Conservation (phyloP, 257 asterid genomes). For the Handroanthus guayacan region DNA sequence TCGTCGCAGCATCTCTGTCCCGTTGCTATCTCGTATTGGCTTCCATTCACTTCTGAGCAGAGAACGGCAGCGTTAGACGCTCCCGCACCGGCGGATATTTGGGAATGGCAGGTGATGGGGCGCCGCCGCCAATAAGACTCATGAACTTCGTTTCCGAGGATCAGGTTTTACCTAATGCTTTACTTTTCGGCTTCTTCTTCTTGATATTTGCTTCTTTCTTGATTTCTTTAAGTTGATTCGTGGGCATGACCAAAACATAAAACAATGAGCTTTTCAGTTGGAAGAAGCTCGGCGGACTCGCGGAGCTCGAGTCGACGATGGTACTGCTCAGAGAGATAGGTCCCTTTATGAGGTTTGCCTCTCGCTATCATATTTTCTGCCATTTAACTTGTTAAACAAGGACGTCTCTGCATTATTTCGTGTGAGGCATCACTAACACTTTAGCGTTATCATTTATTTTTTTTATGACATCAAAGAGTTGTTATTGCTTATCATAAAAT, state of each 20-base stretch:
- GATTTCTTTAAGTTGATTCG: neutral
- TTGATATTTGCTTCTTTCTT: neutral
- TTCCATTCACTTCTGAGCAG: neutral
- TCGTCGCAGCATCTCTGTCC: neutral
- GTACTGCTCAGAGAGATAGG: conserved; percentile 97
- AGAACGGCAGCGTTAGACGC: conserved; percentile 2
- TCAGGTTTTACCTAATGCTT: conserved; percentile 56
- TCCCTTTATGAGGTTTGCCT: conserved; percentile 76
- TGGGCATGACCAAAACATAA: neutral
- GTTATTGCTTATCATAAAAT: neutral
- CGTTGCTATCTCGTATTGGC: neutral
- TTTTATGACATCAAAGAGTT: neutral
- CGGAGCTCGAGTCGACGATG: conserved; percentile 93
- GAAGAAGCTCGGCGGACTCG: conserved; percentile 76
- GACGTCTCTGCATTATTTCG: neutral
- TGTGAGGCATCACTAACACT: neutral
- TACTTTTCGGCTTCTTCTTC: neutral
- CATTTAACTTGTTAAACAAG: neutral
- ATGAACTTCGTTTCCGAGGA: conserved; percentile 93
- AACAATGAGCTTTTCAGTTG: conserved; percentile 54
- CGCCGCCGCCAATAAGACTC: conserved; percentile 68
- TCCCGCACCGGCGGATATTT: conserved; percentile 14
- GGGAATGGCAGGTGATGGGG: conserved; percentile 62
- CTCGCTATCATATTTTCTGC: neutral
- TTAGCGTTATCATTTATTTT: neutral